Evolutionary conservation across 495 filamentous ascomycete genomes (phyloP).

Genomic region (Penicillium paxilli): DNA sequence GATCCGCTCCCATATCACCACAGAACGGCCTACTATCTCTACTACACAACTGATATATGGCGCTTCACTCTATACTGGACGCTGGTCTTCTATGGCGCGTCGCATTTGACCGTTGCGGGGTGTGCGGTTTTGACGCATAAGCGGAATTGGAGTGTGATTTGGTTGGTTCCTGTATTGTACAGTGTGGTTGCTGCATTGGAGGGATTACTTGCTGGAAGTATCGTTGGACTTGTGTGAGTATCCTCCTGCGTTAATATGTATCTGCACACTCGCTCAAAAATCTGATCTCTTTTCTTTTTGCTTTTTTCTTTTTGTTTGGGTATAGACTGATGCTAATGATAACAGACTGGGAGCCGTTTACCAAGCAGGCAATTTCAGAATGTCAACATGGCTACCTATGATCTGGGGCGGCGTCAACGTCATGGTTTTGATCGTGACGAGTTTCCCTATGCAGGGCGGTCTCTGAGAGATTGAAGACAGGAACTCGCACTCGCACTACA

Average conservation of each 20-base stretch:
- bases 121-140: constrained; percentile 73
- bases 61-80: constrained; percentile 93
- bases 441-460: constrained; percentile 94
- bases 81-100: constrained; percentile 45
- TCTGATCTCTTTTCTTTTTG: no score
- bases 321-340: constrained; percentile 16
- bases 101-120: constrained; percentile 55
- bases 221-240: constrained; percentile 85
- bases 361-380: constrained; percentile 80
- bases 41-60: constrained; percentile 80
- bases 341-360: constrained; percentile 83
- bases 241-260: no score
- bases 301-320: not conserved
- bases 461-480: constrained; percentile 61
- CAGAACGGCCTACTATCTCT: constrained; percentile 64
- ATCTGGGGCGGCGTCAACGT: constrained; percentile 92
- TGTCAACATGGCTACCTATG: constrained; percentile 98
- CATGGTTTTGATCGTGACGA: constrained; percentile 84
- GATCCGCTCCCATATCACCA: constrained; percentile 62
- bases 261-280: no score
- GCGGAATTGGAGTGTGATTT: constrained; percentile 71
- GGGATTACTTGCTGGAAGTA: constrained; percentile 80
- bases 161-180: constrained; percentile 76
- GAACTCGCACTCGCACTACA: no score
- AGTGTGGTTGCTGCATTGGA: constrained; percentile 73